Evolutionary conservation across 2,329 filamentous ascomycete genomes (phyloP).

Genomic region (Ceratocystis papillata): DNA sequence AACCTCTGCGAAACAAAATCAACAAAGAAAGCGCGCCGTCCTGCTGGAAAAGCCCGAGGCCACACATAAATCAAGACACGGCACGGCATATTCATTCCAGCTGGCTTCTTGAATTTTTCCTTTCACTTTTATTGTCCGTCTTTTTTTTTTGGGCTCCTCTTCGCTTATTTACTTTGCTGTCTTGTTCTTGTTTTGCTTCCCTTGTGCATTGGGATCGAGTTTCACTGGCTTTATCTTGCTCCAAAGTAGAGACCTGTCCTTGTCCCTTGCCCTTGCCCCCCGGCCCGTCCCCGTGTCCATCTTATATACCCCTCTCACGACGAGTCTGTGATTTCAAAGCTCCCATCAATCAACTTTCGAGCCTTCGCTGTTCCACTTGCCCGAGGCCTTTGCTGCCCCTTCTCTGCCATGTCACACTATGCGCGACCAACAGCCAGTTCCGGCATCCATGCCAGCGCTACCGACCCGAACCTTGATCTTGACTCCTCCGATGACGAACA

Average conservation of each 20-base stretch:
- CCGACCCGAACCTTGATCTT: not conserved
- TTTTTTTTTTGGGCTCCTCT: not conserved
- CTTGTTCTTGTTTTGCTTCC: not conserved
- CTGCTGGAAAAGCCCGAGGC: not conserved
- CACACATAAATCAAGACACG: not conserved
- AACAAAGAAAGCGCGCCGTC: not conserved
- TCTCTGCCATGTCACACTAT: not conserved
- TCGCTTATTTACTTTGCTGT: not conserved
- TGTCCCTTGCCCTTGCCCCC: not conserved
- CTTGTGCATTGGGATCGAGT: not conserved
- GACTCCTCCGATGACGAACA: conserved; percentile 28
- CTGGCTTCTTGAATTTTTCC: not conserved
- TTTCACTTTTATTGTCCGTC: not conserved
- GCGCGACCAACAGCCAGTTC: not conserved
- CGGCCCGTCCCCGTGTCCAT: not conserved
- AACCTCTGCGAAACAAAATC: not conserved
- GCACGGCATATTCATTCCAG: not conserved
- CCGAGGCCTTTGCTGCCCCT: not conserved
- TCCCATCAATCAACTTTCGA: not conserved
- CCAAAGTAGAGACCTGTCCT: conserved; percentile 10
- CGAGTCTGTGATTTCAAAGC: not conserved
- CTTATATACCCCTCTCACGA: conserved; percentile 3
- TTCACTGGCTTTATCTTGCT: conserved; percentile 1
- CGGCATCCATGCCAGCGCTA: not conserved
- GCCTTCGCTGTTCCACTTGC: not conserved